Conservation (phyloP, 108 stramenopile species). For the Hondaea fermentalgiana region DNA sequence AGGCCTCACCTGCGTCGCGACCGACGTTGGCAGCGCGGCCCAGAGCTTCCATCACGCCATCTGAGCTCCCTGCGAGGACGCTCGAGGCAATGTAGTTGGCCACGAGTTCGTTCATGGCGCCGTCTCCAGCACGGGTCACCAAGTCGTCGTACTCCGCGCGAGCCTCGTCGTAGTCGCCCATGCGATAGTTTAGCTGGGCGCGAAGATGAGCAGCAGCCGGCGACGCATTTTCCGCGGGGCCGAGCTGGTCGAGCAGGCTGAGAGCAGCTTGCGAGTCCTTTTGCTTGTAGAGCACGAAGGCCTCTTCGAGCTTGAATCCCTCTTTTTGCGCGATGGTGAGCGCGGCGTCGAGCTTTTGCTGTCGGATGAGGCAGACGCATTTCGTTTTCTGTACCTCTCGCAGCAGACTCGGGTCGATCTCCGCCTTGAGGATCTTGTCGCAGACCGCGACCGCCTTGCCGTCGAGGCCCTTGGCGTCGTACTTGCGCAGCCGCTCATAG, state of each 20-base stretch:
- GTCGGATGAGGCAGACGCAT: neutral
- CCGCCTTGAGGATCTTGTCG: constrained; percentile 13
- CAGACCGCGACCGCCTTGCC: neutral
- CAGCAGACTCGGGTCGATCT: neutral
- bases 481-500: constrained; percentile 10
- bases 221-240: neutral
- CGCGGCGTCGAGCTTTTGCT: neutral
- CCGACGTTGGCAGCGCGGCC: neutral
- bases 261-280: neutral
- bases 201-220: neutral
- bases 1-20: neutral
- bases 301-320: neutral
- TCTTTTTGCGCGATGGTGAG: neutral
- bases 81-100: neutral
- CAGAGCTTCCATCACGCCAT: neutral
- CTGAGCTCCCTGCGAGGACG: neutral
- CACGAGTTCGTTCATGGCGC: neutral
- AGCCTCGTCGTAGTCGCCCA: neutral
- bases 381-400: neutral
- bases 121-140: neutral
- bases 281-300: constrained; percentile 15
- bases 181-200: neutral
- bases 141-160: neutral
- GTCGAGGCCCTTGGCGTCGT: neutral
- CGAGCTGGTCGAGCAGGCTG: neutral